phyloP scores from a whole-genome alignment of 345 rosid species.

The Murraya koenigii region DNA sequence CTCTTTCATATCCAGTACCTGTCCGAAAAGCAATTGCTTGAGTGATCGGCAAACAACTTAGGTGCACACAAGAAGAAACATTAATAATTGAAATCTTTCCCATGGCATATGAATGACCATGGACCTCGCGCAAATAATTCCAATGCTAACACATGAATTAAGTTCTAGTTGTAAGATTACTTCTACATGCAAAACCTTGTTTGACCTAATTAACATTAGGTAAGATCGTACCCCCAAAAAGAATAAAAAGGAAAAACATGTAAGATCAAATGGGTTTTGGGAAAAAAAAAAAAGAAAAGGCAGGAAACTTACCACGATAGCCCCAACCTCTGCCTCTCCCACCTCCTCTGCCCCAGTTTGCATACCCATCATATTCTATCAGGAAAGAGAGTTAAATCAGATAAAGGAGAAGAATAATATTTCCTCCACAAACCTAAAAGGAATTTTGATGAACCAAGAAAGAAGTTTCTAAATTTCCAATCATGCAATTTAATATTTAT shows the following conservation, averaged over 20 bases:
- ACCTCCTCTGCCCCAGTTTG: constrained; percentile 40
- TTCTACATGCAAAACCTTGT: not conserved
- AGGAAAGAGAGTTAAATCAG: not conserved
- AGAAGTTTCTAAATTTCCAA: not conserved
- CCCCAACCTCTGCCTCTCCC: constrained; percentile 53
- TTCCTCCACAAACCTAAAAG: not conserved
- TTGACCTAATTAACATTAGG: not conserved
- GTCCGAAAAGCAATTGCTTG: not conserved
- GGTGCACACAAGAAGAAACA: not conserved
- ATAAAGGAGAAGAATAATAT: not conserved
- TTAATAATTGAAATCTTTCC: not conserved
- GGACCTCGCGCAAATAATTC: not conserved
- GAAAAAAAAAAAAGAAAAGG: not conserved
- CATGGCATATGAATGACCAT: not conserved
- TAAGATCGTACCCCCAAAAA: not conserved
- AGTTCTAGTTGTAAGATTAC: not conserved
- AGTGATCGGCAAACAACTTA: not conserved
- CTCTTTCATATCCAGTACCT: constrained; percentile 39
- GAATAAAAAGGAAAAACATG: no score
- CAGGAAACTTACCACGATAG: constrained; percentile 39
- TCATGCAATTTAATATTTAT: not conserved
- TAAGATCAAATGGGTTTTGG: not conserved
- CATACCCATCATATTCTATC: constrained; percentile 32
- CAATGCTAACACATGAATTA: not conserved
- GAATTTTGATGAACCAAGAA: not conserved